phyloP scores from a whole-genome alignment of 192 early-diverging fungal species.

The Entophlyctis luteolus region DNA sequence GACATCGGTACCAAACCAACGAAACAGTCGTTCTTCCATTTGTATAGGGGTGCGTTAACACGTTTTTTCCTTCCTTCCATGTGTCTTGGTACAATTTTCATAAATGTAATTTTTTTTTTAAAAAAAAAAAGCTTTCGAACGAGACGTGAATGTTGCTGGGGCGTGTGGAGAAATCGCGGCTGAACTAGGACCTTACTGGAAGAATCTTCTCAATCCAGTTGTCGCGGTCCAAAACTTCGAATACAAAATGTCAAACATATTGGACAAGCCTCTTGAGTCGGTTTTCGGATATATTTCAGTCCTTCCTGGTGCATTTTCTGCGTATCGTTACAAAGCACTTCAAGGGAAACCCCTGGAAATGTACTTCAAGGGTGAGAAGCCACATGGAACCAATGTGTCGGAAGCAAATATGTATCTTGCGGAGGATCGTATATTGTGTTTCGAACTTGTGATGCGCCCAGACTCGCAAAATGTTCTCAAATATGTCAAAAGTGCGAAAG shows the following conservation, averaged over 20 bases:
- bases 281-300: constrained; percentile 79
- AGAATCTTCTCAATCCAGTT: constrained; percentile 64
- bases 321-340: constrained; percentile 66
- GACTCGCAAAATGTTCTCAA: constrained; percentile 59
- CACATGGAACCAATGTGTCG: constrained; percentile 69
- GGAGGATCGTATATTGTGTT: constrained; percentile 81
- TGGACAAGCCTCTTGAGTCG: constrained; percentile 74
- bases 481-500: constrained; percentile 62
- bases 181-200: constrained; percentile 54
- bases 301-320: constrained; percentile 75
- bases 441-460: constrained; percentile 71
- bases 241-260: constrained; percentile 84
- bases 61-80: background rate
- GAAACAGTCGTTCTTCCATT: constrained; percentile 48
- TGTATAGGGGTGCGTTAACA: constrained; percentile 35
- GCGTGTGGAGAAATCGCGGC: constrained; percentile 76
- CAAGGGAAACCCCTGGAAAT: constrained; percentile 59
- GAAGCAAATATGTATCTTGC: constrained; percentile 59
- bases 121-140: constrained; percentile 53
- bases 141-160: constrained; percentile 64
- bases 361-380: constrained; percentile 70
- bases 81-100: background rate
- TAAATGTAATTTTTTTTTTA: background rate
- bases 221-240: constrained; percentile 88
- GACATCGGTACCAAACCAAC: constrained; percentile 76